phyloP scores from a whole-genome alignment of 306 rosid genomes.

The Morella rubra region DNA sequence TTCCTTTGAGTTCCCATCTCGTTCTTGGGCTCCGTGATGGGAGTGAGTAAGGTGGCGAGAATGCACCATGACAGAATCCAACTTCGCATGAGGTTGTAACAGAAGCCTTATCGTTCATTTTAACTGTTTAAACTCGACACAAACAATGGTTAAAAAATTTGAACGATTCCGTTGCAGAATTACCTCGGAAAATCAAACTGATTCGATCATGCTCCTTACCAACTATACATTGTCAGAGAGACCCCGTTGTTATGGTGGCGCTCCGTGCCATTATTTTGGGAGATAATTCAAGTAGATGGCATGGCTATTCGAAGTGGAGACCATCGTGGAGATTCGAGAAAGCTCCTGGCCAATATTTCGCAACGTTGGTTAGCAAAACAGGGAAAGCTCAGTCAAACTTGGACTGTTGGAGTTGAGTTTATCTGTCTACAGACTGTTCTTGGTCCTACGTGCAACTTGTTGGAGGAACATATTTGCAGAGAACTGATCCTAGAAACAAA shows the following conservation, averaged over 20 bases:
- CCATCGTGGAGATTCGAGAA: not conserved
- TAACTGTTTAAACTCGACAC: no score
- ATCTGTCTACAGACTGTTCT: not conserved
- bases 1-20: not conserved
- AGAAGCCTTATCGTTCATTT: not conserved
- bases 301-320: not conserved
- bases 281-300: not conserved
- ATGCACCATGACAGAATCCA: not conserved
- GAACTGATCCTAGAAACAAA: constrained; percentile 10
- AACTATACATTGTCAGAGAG: not conserved
- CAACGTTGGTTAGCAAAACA: not conserved
- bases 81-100: not conserved
- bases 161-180: no score
- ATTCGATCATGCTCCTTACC: not conserved
- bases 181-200: no score
- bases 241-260: not conserved
- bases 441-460: constrained; percentile 18
- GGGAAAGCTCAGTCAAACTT: not conserved
- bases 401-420: not conserved
- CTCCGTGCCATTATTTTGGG: not conserved
- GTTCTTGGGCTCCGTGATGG: not conserved
- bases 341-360: not conserved
- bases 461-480: not conserved
- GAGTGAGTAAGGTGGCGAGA: not conserved
- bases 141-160: no score